phyloP scores from a whole-genome alignment of 2,329 filamentous ascomycete species.

The Exophiala mesophila region DNA sequence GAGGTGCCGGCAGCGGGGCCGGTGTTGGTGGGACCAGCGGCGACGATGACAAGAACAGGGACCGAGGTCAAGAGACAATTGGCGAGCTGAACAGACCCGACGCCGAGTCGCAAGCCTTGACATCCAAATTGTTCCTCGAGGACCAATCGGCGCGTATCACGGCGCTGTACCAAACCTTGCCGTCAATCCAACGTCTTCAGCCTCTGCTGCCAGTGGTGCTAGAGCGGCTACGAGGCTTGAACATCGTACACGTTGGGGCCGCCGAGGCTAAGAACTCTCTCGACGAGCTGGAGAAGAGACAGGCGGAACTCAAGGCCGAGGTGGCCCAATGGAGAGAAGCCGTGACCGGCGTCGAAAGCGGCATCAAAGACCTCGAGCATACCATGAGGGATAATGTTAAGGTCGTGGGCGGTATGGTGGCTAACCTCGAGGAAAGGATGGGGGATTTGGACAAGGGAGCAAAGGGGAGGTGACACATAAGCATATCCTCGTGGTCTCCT shows the following conservation, averaged over 20 bases:
- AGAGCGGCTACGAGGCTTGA: conserved; percentile 76
- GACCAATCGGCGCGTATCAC: conserved; percentile 86
- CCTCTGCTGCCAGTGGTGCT: conserved; percentile 81
- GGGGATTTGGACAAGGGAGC: background rate
- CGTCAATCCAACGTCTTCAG: conserved; percentile 79
- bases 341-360: conserved; percentile 69
- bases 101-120: conserved; percentile 22
- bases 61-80: conserved; percentile 38
- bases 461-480: too few species aligned
- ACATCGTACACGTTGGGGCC: conserved; percentile 80
- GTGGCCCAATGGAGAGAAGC: conserved; percentile 82
- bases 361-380: conserved; percentile 64
- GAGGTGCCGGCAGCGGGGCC: too few species aligned
- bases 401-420: conserved; percentile 84
- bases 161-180: conserved; percentile 80
- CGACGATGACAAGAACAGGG: conserved; percentile 46
- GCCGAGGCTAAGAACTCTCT: conserved; percentile 74
- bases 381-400: conserved; percentile 74
- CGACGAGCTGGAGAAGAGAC: conserved; percentile 69
- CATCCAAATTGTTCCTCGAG: conserved; percentile 40
- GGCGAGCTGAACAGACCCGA: conserved; percentile 26
- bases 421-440: conserved; percentile 74
- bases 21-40: too few species aligned
- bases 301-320: conserved; percentile 76
- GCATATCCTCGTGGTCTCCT: too few species aligned